Percentiles rank a stretch among this genome's conserved stretches.
Conservation (phyloP, 495 filamentous ascomycete genomes). For the Xylaria longipes region DNA sequence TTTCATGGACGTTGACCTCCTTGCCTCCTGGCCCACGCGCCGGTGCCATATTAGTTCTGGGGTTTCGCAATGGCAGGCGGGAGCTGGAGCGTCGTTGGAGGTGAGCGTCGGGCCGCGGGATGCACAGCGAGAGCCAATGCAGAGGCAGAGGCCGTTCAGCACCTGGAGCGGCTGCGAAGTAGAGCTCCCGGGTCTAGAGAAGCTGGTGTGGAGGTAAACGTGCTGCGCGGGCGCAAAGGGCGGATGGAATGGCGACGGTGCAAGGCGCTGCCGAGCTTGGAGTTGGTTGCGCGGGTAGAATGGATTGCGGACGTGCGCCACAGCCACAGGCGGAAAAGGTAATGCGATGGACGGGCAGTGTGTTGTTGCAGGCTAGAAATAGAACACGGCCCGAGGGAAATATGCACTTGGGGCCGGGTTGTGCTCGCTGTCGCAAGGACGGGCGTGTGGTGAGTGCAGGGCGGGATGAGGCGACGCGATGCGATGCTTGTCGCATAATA, state of each 20-base stretch:
- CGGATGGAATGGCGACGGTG: not conserved
- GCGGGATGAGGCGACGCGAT: conserved; percentile 23
- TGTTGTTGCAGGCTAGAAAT: not conserved
- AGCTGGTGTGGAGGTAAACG: not conserved
- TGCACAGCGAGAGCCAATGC: conserved; percentile 20
- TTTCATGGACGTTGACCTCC: conserved; percentile 40
- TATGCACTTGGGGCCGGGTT: not conserved
- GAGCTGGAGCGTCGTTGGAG: not conserved
- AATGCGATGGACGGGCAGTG: not conserved
- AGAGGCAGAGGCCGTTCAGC: conserved; percentile 12
- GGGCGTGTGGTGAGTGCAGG: not conserved
- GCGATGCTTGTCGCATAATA: conserved; percentile 25
- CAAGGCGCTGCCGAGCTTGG: not conserved
- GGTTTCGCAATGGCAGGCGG: conserved; percentile 8
- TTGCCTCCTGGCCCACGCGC: conserved; percentile 34
- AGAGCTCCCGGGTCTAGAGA: not conserved
- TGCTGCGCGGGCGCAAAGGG: conserved; percentile 1
- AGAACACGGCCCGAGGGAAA: not conserved
- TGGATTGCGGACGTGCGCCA: not conserved
- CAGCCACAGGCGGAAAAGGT: not conserved
- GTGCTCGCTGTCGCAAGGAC: not conserved
- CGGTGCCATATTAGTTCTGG: conserved; percentile 31
- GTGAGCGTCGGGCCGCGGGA: not conserved
- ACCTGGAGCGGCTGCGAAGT: not conserved
- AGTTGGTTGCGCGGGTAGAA: not conserved